Evolutionary conservation across 2,329 filamentous ascomycete genomes (phyloP), one percentile per base, ranked within the genome.

Genomic region (Anthostomella pinea): DNA sequence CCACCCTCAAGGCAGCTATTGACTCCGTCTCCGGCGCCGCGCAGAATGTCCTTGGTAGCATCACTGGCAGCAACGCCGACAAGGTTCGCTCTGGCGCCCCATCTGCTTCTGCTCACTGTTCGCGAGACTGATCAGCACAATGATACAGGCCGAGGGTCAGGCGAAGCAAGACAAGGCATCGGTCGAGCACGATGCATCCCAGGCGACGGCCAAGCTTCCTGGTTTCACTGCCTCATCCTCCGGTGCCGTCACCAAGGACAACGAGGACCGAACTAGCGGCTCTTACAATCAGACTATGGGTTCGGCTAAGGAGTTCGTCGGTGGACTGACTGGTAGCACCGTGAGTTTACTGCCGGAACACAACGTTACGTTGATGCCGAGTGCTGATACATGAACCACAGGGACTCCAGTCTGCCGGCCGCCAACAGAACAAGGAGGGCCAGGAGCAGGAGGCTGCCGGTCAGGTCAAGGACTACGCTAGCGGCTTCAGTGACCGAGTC

Each of bases 261-360:
- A 87, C 63, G 70, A 81, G 8, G 72, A 91, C 60, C 86, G 89
- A 48, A 68, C 73, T 15, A 60, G 77, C 13, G 90, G 91, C 27
- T 73, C 75, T 13, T 94, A 85, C 81, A 87, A 95, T 69, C 90
- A 96, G 68, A 95, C 88, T 5, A 58, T 90, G n/a, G 91, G 90
- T 34, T 78, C 84, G 1, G 82, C 82, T 27, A 96, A 96, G 71
- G 87, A 96, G 61, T 70, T 81, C 4, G 46, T 93, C 1, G 91
- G 91, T 39, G 81, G 82, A 13, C 53, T 91, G 5, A 49, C 91
- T 17, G 91, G 90, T 42, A 81, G 78, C 46, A 83, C 93, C 66
- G 76, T 77, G 59, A 48, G 65, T 54, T 31, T 8, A 30, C 26
- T 16, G n/a, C n/a, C n/a, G n/a, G n/a, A n/a, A n/a, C n/a, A n/a